Conservation (phyloP, 768 basidiomycete genomes). For the Phaeotremella fagi region DNA sequence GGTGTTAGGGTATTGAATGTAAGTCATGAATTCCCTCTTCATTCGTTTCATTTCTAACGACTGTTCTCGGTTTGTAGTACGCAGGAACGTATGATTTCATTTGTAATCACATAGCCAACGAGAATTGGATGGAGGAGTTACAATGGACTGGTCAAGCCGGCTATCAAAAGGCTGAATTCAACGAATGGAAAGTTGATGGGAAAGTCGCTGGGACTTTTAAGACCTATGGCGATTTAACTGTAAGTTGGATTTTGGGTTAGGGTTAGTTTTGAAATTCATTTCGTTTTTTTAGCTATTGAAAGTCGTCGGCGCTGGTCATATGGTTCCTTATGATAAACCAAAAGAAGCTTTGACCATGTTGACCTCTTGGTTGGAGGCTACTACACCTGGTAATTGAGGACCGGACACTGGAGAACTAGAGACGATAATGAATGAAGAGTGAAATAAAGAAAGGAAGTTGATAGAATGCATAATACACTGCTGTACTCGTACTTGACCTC, state of each 20-base stretch:
- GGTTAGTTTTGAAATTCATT: too few relatives aligned
- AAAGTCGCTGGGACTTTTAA: slow-evolving; percentile 58
- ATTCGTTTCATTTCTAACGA: not conserved
- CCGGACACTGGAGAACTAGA: too few relatives aligned
- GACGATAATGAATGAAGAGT: too few relatives aligned
- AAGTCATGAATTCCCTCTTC: slow-evolving; percentile 2
- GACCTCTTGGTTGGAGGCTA: slow-evolving; percentile 59
- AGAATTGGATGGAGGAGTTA: slow-evolving; percentile 67
- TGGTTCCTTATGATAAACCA: slow-evolving; percentile 70
- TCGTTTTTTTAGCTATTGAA: slow-evolving; percentile 27
- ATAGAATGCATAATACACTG: too few relatives aligned
- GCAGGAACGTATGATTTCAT: slow-evolving; percentile 49
- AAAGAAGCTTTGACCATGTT: slow-evolving; percentile 62
- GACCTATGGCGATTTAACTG: slow-evolving; percentile 57
- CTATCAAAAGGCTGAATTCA: slow-evolving; percentile 53
- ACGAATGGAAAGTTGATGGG: slow-evolving; percentile 59
- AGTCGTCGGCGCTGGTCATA: slow-evolving; percentile 65
- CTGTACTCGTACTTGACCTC: too few relatives aligned
- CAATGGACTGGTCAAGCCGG: slow-evolving; percentile 64
- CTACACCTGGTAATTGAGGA: not conserved
- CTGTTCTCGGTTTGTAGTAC: slow-evolving; percentile 10
- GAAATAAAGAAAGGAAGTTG: too few relatives aligned
- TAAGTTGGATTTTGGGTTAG: slow-evolving; percentile 25
- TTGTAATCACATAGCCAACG: slow-evolving; percentile 70
- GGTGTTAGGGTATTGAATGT: slow-evolving; percentile 61